Conservation (phyloP, 163 green algal genomes). For the Chlamydomonas reinhardtii region DNA sequence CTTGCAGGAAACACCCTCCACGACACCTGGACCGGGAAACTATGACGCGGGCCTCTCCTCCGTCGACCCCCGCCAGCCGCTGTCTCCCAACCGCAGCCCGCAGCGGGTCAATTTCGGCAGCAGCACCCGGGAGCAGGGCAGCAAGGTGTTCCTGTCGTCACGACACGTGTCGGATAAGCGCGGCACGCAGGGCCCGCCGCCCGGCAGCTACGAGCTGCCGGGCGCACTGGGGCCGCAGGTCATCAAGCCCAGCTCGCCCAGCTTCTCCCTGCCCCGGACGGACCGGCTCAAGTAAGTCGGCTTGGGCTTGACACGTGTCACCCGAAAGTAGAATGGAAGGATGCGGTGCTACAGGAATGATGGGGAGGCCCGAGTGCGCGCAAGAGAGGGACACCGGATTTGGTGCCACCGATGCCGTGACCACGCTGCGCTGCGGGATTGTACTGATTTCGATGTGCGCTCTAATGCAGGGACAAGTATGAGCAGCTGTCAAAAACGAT, state of each 20-base stretch:
- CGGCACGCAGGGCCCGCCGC: slow-evolving; percentile 40
- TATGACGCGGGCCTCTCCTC: background rate
- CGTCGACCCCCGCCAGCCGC: slow-evolving; percentile 4
- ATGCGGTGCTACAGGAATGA: background rate
- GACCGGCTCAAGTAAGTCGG: slow-evolving; percentile 47
- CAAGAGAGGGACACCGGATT: no score
- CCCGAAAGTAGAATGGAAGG: no score
- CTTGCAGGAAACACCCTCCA: background rate
- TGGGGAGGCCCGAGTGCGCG: no score
- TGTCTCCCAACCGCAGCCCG: slow-evolving; percentile 32
- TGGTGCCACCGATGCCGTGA: no score
- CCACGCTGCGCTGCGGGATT: no score
- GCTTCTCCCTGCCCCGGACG: slow-evolving; percentile 41
- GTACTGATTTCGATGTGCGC: no score
- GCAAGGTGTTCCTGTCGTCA: slow-evolving; percentile 19
- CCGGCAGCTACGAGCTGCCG: slow-evolving; percentile 30
- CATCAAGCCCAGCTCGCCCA: slow-evolving; percentile 31
- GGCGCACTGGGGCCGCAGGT: slow-evolving; percentile 32
- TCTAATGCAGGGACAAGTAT: slow-evolving; percentile 10
- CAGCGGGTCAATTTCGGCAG: slow-evolving; percentile 10
- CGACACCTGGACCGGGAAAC: background rate
- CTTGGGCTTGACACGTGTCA: background rate
- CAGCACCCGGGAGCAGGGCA: slow-evolving; percentile 3
- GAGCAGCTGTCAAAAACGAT: slow-evolving; percentile 31
- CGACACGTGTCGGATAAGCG: slow-evolving; percentile 8